These are phyloP conservation scores for Coemansia sp. DNA, from an alignment of 192 early-diverging fungal genomes.

Conservation along the genomic window DNA sequence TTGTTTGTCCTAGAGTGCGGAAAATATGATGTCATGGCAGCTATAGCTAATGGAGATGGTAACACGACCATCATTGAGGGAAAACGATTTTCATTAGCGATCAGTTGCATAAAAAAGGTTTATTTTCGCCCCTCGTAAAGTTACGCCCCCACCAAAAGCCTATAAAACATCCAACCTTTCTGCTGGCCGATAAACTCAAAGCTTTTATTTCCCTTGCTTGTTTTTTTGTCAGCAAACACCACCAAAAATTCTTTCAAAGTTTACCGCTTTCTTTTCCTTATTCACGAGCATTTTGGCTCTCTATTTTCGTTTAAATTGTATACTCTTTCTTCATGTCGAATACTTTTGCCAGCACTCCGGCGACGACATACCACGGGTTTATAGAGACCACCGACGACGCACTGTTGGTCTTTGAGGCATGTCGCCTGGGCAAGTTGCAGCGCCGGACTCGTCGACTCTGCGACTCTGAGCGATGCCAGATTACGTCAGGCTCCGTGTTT, in stretches of 20 bases:
- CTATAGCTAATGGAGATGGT: background rate
- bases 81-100: background rate
- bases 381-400: slow-evolving; percentile 84
- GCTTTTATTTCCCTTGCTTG: background rate
- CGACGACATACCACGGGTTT: slow-evolving; percentile 71
- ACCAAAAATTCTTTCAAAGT: background rate
- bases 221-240: background rate
- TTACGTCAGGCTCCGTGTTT: slow-evolving; percentile 76
- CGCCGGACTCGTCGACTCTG: slow-evolving; percentile 72
- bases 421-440: slow-evolving; percentile 62
- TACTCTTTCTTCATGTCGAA: background rate
- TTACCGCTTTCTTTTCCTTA: background rate
- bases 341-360: background rate
- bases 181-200: background rate
- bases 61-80: background rate
- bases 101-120: slow-evolving; percentile 3
- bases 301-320: background rate
- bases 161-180: background rate
- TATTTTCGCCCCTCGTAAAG: background rate
- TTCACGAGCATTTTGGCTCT: background rate
- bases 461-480: slow-evolving; percentile 73
- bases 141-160: background rate
- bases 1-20: background rate
- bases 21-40: slow-evolving; percentile 1
- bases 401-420: slow-evolving; percentile 85